These are phyloP conservation scores for Otatea glauca DNA, from an alignment of 176 grass and related monocot genomes.

Conservation along the genomic window DNA sequence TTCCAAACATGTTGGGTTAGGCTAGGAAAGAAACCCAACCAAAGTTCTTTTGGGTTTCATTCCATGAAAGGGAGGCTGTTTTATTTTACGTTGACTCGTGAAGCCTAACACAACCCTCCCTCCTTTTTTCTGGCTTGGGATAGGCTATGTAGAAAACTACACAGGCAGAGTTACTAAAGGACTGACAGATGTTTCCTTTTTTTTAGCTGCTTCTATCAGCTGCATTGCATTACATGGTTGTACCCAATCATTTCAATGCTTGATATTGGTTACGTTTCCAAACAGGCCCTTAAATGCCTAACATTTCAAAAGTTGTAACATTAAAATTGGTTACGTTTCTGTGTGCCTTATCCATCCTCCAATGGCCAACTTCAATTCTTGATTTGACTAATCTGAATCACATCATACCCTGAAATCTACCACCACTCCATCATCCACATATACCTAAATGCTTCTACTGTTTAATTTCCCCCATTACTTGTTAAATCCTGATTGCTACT, in stretches of 20 bases:
- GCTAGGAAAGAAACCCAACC: no score
- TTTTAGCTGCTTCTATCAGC: background rate
- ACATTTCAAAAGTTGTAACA: background rate
- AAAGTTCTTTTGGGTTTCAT: no score
- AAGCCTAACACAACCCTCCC: no score
- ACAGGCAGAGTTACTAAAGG: background rate
- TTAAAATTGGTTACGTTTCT: background rate
- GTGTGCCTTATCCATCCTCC: background rate
- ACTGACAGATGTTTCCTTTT: background rate
- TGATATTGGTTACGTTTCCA: background rate
- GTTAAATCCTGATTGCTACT: background rate
- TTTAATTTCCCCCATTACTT: background rate
- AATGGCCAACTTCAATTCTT: background rate
- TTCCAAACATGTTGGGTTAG: no score
- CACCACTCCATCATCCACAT: background rate
- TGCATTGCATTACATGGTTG: background rate
- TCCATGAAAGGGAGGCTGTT: no score
- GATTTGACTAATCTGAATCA: background rate
- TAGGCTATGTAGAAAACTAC: no score
- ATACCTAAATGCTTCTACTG: background rate
- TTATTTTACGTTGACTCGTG: no score
- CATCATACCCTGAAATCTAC: background rate
- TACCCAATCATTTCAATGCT: background rate
- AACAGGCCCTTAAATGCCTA: background rate
- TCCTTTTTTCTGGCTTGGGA: no score